Conservation (phyloP, 1,139 yeast genomes). For the Debaryomyces robertsiae region DNA sequence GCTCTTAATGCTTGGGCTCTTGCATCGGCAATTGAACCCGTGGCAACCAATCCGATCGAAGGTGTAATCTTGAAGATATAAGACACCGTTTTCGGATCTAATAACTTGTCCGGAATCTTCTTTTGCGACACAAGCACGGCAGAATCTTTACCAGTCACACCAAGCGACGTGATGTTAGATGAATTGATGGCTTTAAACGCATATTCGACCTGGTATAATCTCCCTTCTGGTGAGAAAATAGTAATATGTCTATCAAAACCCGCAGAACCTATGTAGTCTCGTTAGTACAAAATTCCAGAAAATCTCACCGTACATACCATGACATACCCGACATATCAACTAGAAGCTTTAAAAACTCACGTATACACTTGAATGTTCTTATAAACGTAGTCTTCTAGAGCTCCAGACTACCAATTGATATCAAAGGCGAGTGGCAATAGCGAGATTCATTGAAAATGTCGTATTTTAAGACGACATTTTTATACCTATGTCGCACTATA, state of each 20-base stretch:
- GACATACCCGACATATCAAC: conserved; percentile 19
- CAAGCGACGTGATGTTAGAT: conserved; percentile 86
- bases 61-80: conserved; percentile 83
- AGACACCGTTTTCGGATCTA: conserved; percentile 83
- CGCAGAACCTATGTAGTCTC: conserved; percentile 53
- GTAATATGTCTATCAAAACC: conserved; percentile 99
- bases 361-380: conserved; percentile 1
- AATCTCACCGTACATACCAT: too few relatives aligned
- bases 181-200: conserved; percentile 97
- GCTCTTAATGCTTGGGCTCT: conserved; percentile 89
- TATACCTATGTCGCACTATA: conserved; percentile 9
- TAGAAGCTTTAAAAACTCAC: not conserved
- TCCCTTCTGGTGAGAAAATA: conserved; percentile 97
- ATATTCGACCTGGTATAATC: conserved; percentile 94
- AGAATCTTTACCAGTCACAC: conserved; percentile 82
- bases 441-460: conserved; percentile 3
- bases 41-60: conserved; percentile 85
- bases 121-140: conserved; percentile 93
- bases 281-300: conserved; percentile 16
- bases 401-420: not conserved
- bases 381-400: not conserved
- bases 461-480: conserved; percentile 4
- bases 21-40: conserved; percentile 97
- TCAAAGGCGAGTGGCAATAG: conserved; percentile 12
- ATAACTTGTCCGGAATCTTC: conserved; percentile 91